Base-by-base conservation (phyloP, 2,329 filamentous ascomycete genomes). In the Epichloe sylvatica region DNA sequence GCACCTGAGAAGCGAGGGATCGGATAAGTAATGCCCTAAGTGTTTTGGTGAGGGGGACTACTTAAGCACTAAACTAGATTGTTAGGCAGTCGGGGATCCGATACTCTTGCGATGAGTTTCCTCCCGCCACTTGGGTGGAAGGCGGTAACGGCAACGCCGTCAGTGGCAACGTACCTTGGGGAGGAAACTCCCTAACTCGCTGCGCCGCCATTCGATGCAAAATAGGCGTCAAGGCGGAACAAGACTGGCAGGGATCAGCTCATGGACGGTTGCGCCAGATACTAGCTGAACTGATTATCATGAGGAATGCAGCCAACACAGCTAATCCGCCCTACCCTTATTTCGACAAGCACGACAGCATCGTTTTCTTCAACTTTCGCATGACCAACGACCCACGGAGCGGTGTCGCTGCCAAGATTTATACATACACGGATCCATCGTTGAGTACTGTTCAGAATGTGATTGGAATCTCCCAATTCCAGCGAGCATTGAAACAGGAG, bases 281-380 rank as follows among this genome's bases (percentile, higher is more conserved):
- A 23, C 23, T 23, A 23, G 0, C 21, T 5, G 1, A 23, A 0
- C 5, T 23, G 23, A 23, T 23, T 23, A 5, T 4, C 4, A n/a
- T n/a, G n/a, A n/a, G 5, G 23, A 23, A 23, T 2, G 1, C 0
- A 2, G 23, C 21, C 5, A 23, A 23, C 21, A 0, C 1, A 23
- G 23, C 23, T 23, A 23, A 6, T 23, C 5, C 5, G 23, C 23
- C 23, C 23, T 23, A 25, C 23, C 5, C 7, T 8, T 25, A 36
- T n/a, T 36, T 13, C 1, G 35, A 36, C 12, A 3, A 12, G 1
- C 1, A 3, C 8, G 15, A 36, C 15, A 36, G 35, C 3, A n/a
- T 36, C 15, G 9, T n/a, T 1, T 36, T 36, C 12, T 36, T 36
- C 1, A 13, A 36, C 35, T n/a, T 36, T 36, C 35, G 35, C 35